phyloP scores from a whole-genome alignment of 1,139 yeast genomes.

The Meyerozyma athensensis region DNA sequence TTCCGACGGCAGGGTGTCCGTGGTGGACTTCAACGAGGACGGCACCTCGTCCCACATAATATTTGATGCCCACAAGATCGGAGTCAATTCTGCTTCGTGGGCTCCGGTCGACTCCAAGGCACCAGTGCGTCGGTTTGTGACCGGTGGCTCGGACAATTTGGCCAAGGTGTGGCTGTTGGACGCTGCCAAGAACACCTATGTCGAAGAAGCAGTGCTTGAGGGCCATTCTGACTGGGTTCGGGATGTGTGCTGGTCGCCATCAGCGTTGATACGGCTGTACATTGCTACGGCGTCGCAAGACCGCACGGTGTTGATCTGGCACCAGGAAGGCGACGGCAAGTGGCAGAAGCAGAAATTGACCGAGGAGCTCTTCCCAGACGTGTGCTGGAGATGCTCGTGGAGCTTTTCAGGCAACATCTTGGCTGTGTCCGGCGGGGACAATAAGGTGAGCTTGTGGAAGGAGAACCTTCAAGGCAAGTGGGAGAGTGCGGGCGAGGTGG shows the following conservation, averaged over 20 bases:
- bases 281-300: slow-evolving; percentile 99
- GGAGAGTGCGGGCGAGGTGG: slow-evolving; percentile 95
- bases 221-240: slow-evolving; percentile 99
- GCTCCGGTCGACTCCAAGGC: slow-evolving; percentile 57
- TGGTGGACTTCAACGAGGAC: slow-evolving; percentile 87
- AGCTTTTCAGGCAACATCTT: slow-evolving; percentile 90
- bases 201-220: slow-evolving; percentile 69
- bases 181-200: slow-evolving; percentile 51
- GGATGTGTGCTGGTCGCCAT: slow-evolving; percentile 98
- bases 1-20: slow-evolving; percentile 88
- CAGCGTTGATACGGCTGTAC: slow-evolving; percentile 77
- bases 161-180: slow-evolving; percentile 88
- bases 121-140: slow-evolving; percentile 60
- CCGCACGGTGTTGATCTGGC: slow-evolving; percentile 91
- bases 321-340: slow-evolving; percentile 59
- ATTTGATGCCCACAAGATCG: slow-evolving; percentile 84
- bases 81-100: slow-evolving; percentile 95
- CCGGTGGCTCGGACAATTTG: slow-evolving; percentile 93
- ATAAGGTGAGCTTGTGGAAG: slow-evolving; percentile 93
- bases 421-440: slow-evolving; percentile 96
- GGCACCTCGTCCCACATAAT: slow-evolving; percentile 68
- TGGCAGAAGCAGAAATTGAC: slow-evolving; percentile 82
- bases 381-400: slow-evolving; percentile 98
- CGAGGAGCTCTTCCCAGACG: slow-evolving; percentile 87
- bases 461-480: slow-evolving; percentile 90